Evolutionary conservation across 2,329 filamentous ascomycete genomes (phyloP), one percentile per base, ranked within the genome.

Genomic region (Akanthomyces uredinophilus): DNA sequence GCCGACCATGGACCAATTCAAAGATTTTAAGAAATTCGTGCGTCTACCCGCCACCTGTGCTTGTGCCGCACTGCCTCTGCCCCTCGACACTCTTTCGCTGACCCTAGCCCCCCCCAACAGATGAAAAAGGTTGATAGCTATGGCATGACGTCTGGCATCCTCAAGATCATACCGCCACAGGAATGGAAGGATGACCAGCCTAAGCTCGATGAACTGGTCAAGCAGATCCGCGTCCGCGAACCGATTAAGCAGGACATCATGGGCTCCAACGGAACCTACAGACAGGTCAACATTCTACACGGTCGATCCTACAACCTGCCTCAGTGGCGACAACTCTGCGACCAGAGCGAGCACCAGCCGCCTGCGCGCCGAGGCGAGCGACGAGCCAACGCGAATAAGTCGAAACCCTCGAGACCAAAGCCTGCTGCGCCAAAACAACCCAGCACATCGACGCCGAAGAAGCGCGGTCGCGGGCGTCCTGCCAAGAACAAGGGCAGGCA

Each of bases 191-290:
- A 93, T 66, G 82, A 86, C 29, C 87, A 95, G 43, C 90, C 91
- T 18, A 80, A 84, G 43, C 85, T 97, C 65, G 87, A 95, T 71
- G 90, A 97, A 69, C 83, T 92, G 56, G 85, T 99, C 66, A 98
- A 97, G 77, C 88, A 89, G 65, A 91, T 99, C 74, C 89, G 88
- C 71, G 93, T 99, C 70, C 94, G 94, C 75, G 96, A 99, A 67
- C 95, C 95, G 4, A 98, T 99, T 73, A 96, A 92, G 72, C 95
- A 99, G 75, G 95, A 99, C 70, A 99, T 99, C 70, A 94, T 96
- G 81, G 95, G 95, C 47, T 92, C 91, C 57, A 92, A 94, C 72
- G 96, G 95, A 62, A 96, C 91, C 62, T 99, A 97, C 73, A 94
- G 94, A 41, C 95, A 99, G 74, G 91, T 95, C 71, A 99, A 99